Conservation (phyloP, 441 rosid species). For the California macrophylla region DNA sequence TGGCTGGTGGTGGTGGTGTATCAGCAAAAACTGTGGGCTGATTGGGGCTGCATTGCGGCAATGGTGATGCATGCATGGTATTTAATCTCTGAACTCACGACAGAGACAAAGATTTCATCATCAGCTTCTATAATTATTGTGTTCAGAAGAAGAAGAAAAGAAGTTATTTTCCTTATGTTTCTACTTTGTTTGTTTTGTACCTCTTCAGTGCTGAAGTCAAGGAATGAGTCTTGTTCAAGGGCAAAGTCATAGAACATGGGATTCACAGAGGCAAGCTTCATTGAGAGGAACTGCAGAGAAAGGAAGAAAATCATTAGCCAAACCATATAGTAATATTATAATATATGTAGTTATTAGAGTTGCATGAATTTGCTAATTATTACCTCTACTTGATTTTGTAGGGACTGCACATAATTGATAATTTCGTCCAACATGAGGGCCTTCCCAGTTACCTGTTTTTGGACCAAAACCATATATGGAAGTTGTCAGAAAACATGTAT, state of each 20-base stretch:
- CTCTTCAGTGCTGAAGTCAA: constrained; percentile 32
- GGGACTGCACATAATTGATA: constrained; percentile 30
- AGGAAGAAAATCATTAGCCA: background rate
- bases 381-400: constrained; percentile 35
- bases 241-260: constrained; percentile 54
- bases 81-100: constrained; percentile 28
- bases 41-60: constrained; percentile 32
- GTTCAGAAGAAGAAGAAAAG: background rate
- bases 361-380: constrained; percentile 3
- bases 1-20: constrained; percentile 26
- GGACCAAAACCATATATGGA: constrained; percentile 27
- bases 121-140: constrained; percentile 18
- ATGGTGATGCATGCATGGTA: constrained; percentile 22
- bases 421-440: constrained; percentile 37
- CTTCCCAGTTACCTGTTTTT: constrained; percentile 38
- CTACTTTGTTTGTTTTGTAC: constrained; percentile 17
- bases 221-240: constrained; percentile 37
- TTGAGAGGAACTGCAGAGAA: constrained; percentile 39
- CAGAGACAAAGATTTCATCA: constrained; percentile 30
- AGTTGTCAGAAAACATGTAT: constrained; percentile 11
- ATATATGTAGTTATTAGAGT: background rate
- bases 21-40: constrained; percentile 32
- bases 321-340: background rate
- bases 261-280: constrained; percentile 51
- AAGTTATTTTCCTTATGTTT: background rate